Evolutionary conservation across 2,329 filamentous ascomycete genomes (phyloP), one percentile per base, ranked within the genome.

Genomic region (Aphanocladium album): DNA sequence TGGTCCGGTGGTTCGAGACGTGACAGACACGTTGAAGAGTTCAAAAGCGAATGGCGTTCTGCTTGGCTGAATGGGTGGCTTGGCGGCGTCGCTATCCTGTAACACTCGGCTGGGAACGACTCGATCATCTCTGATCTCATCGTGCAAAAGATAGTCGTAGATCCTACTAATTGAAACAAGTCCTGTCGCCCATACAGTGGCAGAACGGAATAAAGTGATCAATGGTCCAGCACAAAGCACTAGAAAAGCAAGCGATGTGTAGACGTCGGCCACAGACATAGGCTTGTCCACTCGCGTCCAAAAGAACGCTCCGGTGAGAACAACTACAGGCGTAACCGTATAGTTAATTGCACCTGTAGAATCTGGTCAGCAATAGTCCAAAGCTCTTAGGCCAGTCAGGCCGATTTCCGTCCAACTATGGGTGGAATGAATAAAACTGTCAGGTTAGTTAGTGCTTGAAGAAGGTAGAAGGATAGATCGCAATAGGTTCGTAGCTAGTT

Each of bases 311-410:
- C 58, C 58, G 17, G 41, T 30, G 17, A 60, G 19, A 1, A 60
- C 51, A 7, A 60, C 9, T 19, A 27, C 58, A 5, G 58, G 58
- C 1, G 35, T 49, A 6, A 55, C 19, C 5, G 50, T 41, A 11
- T 19, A 43, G 14, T 43, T 58, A 9, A 51, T 50, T 33, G 56
- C 56, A 19, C 45, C 55, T 58, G 27, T n/a, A n/a, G n/a, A n/a
- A n/a, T n/a, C n/a, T n/a, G n/a, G n/a, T n/a, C n/a, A n/a, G n/a
- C n/a, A n/a, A n/a, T n/a, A n/a, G n/a, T n/a, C n/a, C n/a, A n/a
- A n/a, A n/a, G n/a, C n/a, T n/a, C n/a, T n/a, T n/a, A n/a, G n/a
- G n/a, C n/a, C n/a, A n/a, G n/a, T n/a, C n/a, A n/a, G n/a, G n/a
- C n/a, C n/a, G n/a, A n/a, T n/a, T n/a, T n/a, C n/a, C n/a, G n/a